Base-by-base conservation (phyloP, 306 rosid species). In the Ziziphus jujuba region DNA sequence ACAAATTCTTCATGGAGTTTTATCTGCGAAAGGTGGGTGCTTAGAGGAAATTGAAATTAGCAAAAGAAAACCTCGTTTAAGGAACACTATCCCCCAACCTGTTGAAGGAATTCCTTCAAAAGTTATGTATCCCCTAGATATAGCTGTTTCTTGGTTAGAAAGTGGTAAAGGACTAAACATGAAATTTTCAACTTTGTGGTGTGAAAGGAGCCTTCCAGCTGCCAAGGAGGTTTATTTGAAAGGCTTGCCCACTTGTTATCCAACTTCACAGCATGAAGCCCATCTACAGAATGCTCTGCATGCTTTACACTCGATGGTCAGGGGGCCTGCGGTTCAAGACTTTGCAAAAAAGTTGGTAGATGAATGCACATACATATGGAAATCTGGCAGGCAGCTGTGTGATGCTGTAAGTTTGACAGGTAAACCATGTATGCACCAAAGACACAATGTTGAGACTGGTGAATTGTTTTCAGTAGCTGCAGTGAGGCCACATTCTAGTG, bases 331-430 rank as follows among this genome's bases (percentile, higher is more conserved):
- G 24, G 89, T 87, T 64, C 84, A 82, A 63, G 72, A 4, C 48
- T 92, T 86, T 73, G 84, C 91, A 22, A 87, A 81, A 71, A 82
- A 55, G 61, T 84, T 92, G 83, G 88, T 87, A 82, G 95, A 84
- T 72, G 96, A 89, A 75, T 92, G 98, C 72, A 84, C 81, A 62
- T 77, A 72, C 75, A 88, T 92, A 50, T 92, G 97, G 98, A 84
- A 81, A 74, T 82, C 96, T 66, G 93, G 89, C 68, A 87, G 98
- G 87, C 97, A 89, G 51, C 77, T 92, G 43, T 92, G 96, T 74
- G 97, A 89, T 74, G 98, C 89, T 50, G 64, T 92, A 76, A 92
- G 98, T 86, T 83, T 92, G 85, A 92, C 97, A 0, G 91, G 98
- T 23, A 89, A 87, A 72, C 97, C 97, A 11, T 92, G 97, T 78